phyloP scores from a whole-genome alignment of 2,329 filamentous ascomycete genomes.

The Paecilomyces dactylethromorphus region DNA sequence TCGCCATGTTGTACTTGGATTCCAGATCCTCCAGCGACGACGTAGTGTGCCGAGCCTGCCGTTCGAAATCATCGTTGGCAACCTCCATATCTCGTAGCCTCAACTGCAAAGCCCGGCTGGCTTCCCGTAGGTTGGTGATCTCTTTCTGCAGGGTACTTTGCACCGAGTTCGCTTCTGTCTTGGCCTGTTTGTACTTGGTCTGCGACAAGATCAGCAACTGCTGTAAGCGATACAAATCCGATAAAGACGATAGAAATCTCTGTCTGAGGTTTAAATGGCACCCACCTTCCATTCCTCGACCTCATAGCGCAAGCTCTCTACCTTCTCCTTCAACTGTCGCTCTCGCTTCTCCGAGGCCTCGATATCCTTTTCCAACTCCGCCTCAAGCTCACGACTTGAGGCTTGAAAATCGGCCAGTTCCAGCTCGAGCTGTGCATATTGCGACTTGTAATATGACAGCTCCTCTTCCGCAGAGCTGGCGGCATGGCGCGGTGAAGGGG shows the following conservation, averaged over 20 bases:
- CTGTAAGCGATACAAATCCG: background rate
- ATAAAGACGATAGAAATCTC: background rate
- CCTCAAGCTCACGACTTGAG: slow-evolving; percentile 88
- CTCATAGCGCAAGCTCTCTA: slow-evolving; percentile 76
- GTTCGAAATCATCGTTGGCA: slow-evolving; percentile 95
- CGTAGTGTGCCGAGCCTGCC: slow-evolving; percentile 89
- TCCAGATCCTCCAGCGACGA: slow-evolving; percentile 96
- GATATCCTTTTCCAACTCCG: slow-evolving; percentile 91
- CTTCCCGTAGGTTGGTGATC: slow-evolving; percentile 81
- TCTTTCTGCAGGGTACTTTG: slow-evolving; percentile 90
- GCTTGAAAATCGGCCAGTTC: slow-evolving; percentile 92
- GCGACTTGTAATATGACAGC: slow-evolving; percentile 87
- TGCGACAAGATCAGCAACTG: slow-evolving; percentile 29
- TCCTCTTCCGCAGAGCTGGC: slow-evolving; percentile 58
- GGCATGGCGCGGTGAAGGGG: slow-evolving; percentile 31
- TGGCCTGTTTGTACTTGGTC: slow-evolving; percentile 95
- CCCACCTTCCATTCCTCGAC: slow-evolving; percentile 97
- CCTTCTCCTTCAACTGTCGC: slow-evolving; percentile 75
- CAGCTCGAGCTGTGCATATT: slow-evolving; percentile 86
- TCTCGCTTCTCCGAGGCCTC: slow-evolving; percentile 93
- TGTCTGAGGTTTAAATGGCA: slow-evolving; percentile 2
- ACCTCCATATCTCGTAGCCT: slow-evolving; percentile 92
- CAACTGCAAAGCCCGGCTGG: slow-evolving; percentile 73
- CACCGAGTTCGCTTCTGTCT: slow-evolving; percentile 74
- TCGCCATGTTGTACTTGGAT: slow-evolving; percentile 90